Percentiles rank a stretch among this genome's conserved stretches.
Conservation (phyloP, 2,329 filamentous ascomycete genomes). For the Thermothelomyces thermophilus region DNA sequence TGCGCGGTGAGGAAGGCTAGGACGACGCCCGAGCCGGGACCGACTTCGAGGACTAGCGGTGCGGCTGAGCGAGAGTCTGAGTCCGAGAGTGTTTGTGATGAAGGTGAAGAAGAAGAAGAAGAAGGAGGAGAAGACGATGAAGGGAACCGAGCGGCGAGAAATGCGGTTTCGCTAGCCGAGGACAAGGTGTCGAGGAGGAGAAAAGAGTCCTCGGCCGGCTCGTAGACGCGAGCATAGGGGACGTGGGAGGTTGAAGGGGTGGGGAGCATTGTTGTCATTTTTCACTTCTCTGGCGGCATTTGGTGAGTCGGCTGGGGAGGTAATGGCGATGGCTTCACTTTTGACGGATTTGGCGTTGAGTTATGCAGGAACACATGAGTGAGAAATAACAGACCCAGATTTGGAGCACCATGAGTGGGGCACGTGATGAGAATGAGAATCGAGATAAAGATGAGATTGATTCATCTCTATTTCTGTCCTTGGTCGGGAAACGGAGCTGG, state of each 20-base stretch:
- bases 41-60: conserved; percentile 70
- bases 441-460: no score
- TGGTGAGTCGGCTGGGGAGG: not conserved
- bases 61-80: not conserved
- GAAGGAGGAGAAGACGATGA: conserved; percentile 8
- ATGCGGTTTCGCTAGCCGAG: conserved; percentile 58
- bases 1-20: conserved; percentile 80
- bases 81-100: conserved; percentile 2
- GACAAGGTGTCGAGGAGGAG: conserved; percentile 89
- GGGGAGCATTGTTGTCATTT: conserved; percentile 61
- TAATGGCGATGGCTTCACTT: conserved; percentile 23
- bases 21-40: conserved; percentile 90
- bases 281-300: not conserved
- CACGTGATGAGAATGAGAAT: no score
- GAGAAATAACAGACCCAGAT: no score
- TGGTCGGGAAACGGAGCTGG: no score
- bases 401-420: no score
- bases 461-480: no score
- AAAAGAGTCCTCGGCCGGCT: conserved; percentile 93
- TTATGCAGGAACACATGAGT: not conserved
- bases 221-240: conserved; percentile 80
- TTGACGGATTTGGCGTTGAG: conserved; percentile 15
- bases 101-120: not conserved
- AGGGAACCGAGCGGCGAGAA: conserved; percentile 59
- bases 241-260: conserved; percentile 93